Conservation (phyloP, 2,329 filamentous ascomycete genomes). For the Phaeoacremonium minimum region DNA sequence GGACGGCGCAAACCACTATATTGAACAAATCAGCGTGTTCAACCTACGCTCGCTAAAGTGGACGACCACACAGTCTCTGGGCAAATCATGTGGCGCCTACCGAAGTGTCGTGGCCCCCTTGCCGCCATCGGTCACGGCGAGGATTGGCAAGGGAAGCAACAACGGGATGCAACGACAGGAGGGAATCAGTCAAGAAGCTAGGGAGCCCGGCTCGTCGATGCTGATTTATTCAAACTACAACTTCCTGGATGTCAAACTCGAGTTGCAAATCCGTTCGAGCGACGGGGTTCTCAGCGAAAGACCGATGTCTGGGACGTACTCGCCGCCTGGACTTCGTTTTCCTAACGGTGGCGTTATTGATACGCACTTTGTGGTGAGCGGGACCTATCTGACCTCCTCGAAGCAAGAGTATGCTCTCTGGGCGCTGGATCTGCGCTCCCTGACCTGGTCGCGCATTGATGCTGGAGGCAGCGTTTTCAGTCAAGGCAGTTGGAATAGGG, state of each 20-base stretch:
- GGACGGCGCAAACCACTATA: constrained; percentile 97
- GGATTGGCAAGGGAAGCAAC: constrained; percentile 58
- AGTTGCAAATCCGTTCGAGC: constrained; percentile 80
- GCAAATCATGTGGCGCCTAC: constrained; percentile 93
- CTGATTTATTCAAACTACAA: constrained; percentile 99
- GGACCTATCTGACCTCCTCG: constrained; percentile 93
- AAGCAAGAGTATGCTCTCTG: constrained; percentile 98
- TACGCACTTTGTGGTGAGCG: constrained; percentile 94
- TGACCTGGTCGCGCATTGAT: constrained; percentile 95
- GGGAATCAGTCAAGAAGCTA: constrained; percentile 47
- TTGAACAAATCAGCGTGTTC: constrained; percentile 98
- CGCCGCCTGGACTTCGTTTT: constrained; percentile 88
- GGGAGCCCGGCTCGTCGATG: constrained; percentile 67
- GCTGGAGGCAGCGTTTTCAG: constrained; percentile 92
- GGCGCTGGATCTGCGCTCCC: constrained; percentile 82
- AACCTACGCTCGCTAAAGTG: constrained; percentile 93
- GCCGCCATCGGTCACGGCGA: constrained; percentile 57
- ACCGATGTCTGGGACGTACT: constrained; percentile 81
- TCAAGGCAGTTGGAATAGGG: constrained; percentile 96
- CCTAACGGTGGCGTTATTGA: constrained; percentile 95
- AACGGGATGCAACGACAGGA: constrained; percentile 36
- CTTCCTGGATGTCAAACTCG: constrained; percentile 93
- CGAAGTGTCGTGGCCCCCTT: constrained; percentile 90
- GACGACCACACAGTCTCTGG: constrained; percentile 83
- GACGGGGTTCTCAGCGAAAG: constrained; percentile 84